Conservation (phyloP, 305 asterid species). For the Fraxinus floribunda region DNA sequence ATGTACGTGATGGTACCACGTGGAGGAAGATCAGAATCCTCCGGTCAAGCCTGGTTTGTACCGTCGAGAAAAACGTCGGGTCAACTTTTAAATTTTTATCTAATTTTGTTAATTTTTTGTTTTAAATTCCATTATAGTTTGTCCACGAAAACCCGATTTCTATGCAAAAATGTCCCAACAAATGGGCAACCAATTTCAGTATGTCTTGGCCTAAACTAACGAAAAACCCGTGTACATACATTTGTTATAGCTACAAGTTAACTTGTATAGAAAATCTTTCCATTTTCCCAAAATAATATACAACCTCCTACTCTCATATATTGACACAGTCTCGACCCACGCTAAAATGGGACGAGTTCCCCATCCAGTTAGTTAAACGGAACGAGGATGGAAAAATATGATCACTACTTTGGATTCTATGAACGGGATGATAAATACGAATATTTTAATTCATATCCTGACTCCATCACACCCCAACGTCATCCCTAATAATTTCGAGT, state of each 20-base stretch:
- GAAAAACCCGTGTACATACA: neutral
- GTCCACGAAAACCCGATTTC: constrained; percentile 35
- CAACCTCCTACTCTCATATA: neutral
- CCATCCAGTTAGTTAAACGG: neutral
- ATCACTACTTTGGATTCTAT: neutral
- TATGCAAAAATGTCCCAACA: constrained; percentile 32
- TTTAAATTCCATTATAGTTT: constrained; percentile 6
- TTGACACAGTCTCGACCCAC: neutral
- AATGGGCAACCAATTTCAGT: constrained; percentile 8
- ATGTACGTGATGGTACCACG: constrained; percentile 54
- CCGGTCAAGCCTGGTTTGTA: constrained; percentile 42
- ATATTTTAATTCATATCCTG: neutral
- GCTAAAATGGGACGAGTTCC: too few relatives aligned
- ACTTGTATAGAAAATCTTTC: too few relatives aligned
- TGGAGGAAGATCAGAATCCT: constrained; percentile 50
- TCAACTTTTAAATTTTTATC: constrained; percentile 41
- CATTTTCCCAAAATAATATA: neutral
- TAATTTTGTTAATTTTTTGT: neutral
- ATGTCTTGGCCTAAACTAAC: neutral
- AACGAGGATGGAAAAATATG: neutral
- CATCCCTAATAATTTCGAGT: neutral
- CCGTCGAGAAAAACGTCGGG: constrained; percentile 81
- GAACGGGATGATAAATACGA: neutral
- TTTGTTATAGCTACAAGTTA: neutral
- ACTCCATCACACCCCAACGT: neutral